These are phyloP conservation scores for Diophrys appendiculata DNA, from an alignment of 73 alveolate genomes.

Conservation along the genomic window DNA sequence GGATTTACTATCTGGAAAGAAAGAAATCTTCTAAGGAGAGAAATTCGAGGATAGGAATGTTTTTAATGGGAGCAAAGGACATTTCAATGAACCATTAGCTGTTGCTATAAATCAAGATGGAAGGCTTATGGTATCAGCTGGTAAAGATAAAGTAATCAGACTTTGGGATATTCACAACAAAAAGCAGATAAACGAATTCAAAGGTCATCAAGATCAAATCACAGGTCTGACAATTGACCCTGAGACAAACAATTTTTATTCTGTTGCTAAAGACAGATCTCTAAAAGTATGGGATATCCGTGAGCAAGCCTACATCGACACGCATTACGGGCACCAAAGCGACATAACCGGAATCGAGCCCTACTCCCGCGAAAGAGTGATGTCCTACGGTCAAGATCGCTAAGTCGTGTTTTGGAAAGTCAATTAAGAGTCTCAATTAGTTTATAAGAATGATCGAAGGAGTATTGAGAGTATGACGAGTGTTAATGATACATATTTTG, in stretches of 20 bases:
- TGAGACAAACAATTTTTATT: constrained; percentile 52
- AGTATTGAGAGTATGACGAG: constrained; percentile 43
- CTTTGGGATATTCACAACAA: constrained; percentile 68
- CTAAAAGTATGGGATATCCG: constrained; percentile 70
- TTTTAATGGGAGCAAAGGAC: constrained; percentile 32
- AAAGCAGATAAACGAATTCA: constrained; percentile 33
- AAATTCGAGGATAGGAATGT: constrained; percentile 41
- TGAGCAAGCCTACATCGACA: constrained; percentile 66
- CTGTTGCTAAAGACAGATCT: constrained; percentile 54
- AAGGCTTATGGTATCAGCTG: constrained; percentile 64
- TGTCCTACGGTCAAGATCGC: constrained; percentile 63
- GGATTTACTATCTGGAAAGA: constrained; percentile 56
- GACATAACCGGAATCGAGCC: constrained; percentile 46
- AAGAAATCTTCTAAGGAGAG: constrained; percentile 46
- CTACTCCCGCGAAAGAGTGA: constrained; percentile 58
- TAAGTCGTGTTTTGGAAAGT: constrained; percentile 69
- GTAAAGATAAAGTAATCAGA: constrained; percentile 66
- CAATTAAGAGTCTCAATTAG: constrained; percentile 66
- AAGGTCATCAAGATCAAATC: constrained; percentile 73
- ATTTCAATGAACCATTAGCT: constrained; percentile 60
- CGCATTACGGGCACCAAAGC: constrained; percentile 69
- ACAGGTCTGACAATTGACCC: constrained; percentile 54
- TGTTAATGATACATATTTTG: constrained; percentile 50
- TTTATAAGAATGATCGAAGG: constrained; percentile 41
- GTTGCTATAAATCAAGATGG: constrained; percentile 59